Percentiles rank a stretch among this genome's conserved stretches.
Evolutionary conservation across 1,284 basidiomycete species (phyloP).

Genomic region (Pascua guehoae): DNA sequence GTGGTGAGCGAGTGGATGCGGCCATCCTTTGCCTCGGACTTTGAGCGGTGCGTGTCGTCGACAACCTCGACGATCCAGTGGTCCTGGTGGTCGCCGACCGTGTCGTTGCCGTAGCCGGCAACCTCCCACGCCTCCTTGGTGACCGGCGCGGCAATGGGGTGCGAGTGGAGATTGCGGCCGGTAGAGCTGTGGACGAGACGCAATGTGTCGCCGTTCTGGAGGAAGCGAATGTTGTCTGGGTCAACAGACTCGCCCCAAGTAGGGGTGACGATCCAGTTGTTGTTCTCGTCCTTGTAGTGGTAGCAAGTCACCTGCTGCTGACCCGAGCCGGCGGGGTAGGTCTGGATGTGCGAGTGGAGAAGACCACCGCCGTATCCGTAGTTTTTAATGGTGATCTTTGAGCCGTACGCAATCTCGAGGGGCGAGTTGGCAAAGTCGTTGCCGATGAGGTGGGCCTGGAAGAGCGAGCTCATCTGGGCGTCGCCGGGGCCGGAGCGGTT

Average conservation of each 20-base stretch:
- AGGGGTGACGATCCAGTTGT: constrained; percentile 81
- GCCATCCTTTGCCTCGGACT: constrained; percentile 58
- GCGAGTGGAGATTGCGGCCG: constrained; percentile 88
- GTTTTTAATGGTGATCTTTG: constrained; percentile 90
- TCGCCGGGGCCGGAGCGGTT: constrained; percentile 94
- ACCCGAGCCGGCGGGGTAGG: constrained; percentile 83
- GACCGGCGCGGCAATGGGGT: constrained; percentile 79
- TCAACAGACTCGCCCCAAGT: constrained; percentile 67
- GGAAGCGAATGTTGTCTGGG: constrained; percentile 62
- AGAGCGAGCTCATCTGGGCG: constrained; percentile 96
- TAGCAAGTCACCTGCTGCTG: constrained; percentile 99
- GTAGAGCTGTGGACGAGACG: constrained; percentile 79
- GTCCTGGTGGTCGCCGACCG: constrained; percentile 82
- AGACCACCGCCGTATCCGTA: constrained; percentile 97
- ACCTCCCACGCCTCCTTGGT: constrained; percentile 90
- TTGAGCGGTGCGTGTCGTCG: constrained; percentile 72
- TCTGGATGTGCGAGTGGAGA: constrained; percentile 92
- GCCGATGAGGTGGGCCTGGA: constrained; percentile 93
- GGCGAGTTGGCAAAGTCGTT: constrained; percentile 90
- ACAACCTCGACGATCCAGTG: constrained; percentile 93
- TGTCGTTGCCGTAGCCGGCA: constrained; percentile 83
- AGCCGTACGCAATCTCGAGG: constrained; percentile 85
- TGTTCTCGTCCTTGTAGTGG: constrained; percentile 98
- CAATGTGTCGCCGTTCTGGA: constrained; percentile 73
- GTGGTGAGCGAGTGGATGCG: constrained; percentile 87